Conservation (phyloP, 805 yeast genomes). For the Starmerella roubikii region DNA sequence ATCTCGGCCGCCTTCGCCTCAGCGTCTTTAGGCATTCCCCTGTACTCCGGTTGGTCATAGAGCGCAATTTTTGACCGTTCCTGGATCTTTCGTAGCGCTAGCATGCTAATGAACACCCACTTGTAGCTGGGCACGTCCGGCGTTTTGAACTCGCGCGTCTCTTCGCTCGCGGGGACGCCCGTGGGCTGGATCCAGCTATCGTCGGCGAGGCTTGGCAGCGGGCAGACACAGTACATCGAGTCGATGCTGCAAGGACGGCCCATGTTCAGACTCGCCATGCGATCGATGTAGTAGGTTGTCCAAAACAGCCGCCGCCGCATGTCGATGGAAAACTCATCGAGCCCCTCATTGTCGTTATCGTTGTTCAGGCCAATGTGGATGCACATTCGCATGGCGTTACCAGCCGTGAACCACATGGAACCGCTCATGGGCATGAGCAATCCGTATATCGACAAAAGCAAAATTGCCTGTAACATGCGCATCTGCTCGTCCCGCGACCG, state of each 20-base stretch:
- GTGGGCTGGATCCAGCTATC: conserved; percentile 31
- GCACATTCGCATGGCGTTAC: conserved; percentile 63
- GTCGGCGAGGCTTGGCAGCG: conserved; percentile 61
- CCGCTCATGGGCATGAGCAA: conserved; percentile 82
- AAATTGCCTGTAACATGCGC: conserved; percentile 59
- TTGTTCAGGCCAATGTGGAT: conserved; percentile 77
- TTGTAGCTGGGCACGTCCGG: conserved; percentile 45
- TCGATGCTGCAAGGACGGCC: conserved; percentile 86
- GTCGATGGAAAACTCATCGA: conserved; percentile 49
- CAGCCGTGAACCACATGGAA: conserved; percentile 85
- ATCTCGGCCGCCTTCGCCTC: conserved; percentile 33
- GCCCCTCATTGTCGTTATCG: conserved; percentile 29
- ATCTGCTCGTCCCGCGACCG: conserved; percentile 35
- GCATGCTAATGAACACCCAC: conserved; percentile 49
- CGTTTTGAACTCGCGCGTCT: neutral
- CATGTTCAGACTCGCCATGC: conserved; percentile 74
- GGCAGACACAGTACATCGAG: conserved; percentile 59
- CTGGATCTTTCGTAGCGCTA: conserved; percentile 59
- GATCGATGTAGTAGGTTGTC: conserved; percentile 77
- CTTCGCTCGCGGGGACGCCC: neutral
- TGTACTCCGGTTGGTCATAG: conserved; percentile 34
- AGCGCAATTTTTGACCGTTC: conserved; percentile 60
- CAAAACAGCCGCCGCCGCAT: conserved; percentile 67
- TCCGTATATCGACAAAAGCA: conserved; percentile 56
- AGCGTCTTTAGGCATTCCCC: conserved; percentile 7